Percentiles rank a stretch among this genome's conserved stretches.
Conservation (phyloP, 345 rosid genomes). For the Murraya koenigii region DNA sequence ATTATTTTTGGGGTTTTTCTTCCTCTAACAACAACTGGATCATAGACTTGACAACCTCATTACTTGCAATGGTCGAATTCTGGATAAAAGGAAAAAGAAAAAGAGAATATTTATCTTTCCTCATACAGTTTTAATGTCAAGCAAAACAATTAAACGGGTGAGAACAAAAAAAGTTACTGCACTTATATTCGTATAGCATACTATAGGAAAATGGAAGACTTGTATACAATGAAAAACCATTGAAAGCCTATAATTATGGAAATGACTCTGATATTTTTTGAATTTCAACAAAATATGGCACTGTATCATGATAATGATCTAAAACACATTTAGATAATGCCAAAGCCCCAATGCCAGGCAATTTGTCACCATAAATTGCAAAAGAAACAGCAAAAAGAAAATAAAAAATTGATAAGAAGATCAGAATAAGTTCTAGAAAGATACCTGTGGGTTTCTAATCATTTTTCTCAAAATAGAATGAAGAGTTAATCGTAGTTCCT, state of each 20-base stretch:
- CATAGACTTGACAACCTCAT: conserved; percentile 78
- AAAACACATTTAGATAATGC: neutral
- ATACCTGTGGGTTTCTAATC: conserved; percentile 77
- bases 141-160: neutral
- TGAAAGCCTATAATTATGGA: neutral
- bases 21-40: conserved; percentile 69
- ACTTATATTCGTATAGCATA: neutral
- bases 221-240: neutral
- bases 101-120: neutral
- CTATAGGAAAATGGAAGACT: neutral
- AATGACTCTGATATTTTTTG: too few relatives aligned
- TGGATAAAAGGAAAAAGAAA: conserved; percentile 16
- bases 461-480: conserved; percentile 65
- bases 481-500: conserved; percentile 72
- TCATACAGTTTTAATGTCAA: neutral
- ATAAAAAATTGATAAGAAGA: neutral
- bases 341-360: neutral
- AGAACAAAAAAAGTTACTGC: neutral
- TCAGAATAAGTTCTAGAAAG: neutral
- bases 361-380: neutral
- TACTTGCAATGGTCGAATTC: conserved; percentile 55
- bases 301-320: neutral
- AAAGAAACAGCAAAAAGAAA: neutral
- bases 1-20: conserved; percentile 41
- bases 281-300: neutral